A percentile compares a stretch with the other conserved stretches of the same genome.
phyloP scores from a whole-genome alignment of 2,329 filamentous ascomycete species.

The Hysterium pulicare region DNA sequence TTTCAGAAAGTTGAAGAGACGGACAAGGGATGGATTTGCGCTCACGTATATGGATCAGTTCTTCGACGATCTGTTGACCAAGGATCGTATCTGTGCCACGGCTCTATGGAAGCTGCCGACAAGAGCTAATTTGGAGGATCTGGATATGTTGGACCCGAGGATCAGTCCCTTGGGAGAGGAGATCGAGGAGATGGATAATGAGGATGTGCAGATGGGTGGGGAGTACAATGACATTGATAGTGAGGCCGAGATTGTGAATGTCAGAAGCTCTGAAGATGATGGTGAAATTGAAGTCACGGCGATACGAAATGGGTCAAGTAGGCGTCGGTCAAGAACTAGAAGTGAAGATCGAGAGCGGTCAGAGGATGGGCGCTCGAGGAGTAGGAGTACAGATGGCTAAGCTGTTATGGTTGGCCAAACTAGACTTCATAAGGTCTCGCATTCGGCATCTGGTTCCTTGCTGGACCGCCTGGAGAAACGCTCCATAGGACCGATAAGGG shows the following conservation, averaged over 20 bases:
- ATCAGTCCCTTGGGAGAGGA: conserved; percentile 76
- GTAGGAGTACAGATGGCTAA: no score
- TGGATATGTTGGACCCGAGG: conserved; percentile 81
- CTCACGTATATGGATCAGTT: conserved; percentile 88
- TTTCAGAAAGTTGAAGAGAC: conserved; percentile 74
- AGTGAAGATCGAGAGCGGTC: no score
- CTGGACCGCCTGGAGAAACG: no score
- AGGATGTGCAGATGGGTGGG: conserved; percentile 38
- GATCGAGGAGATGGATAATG: conserved; percentile 67
- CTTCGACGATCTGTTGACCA: conserved; percentile 83
- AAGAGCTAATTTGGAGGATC: conserved; percentile 77
- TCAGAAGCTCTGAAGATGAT: no score
- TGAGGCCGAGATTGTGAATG: conserved; percentile 1
- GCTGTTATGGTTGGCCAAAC: no score
- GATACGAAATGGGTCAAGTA: no score
- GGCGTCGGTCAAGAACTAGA: no score
- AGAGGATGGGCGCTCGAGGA: no score
- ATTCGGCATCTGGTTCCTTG: no score
- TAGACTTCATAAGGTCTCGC: no score
- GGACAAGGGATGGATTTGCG: conserved; percentile 68
- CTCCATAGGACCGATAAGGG: no score
- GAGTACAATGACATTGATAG: neutral
- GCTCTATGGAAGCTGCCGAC: conserved; percentile 88
- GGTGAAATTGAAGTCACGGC: no score
- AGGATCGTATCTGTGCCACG: conserved; percentile 87